These are phyloP conservation scores for Posidonia australis DNA, from an alignment of 106 monocot species.

Conservation along the genomic window DNA sequence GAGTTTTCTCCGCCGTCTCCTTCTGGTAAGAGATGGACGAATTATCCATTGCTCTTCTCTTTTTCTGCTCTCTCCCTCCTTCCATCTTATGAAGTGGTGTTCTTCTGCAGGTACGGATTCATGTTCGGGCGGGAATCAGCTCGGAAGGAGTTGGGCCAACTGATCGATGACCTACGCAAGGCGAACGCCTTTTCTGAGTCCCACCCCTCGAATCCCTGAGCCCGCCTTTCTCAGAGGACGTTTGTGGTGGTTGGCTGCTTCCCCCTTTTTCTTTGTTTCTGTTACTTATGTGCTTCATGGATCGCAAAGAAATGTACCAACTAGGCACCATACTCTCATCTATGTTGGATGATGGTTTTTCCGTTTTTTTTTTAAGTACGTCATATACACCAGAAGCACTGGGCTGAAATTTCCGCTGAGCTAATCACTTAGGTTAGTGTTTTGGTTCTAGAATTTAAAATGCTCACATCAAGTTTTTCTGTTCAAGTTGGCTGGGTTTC, in stretches of 20 bases:
- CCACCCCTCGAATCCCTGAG: neutral
- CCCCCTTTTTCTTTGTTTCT: no score
- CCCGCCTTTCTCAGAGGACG: neutral
- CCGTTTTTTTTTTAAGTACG: no score
- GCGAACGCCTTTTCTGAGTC: constrained; percentile 3
- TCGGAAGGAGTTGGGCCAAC: constrained; percentile 58
- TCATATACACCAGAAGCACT: no score
- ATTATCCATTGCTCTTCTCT: neutral
- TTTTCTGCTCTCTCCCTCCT: neutral
- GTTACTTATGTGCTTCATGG: no score
- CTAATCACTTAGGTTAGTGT: no score
- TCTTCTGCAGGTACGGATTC: constrained; percentile 72
- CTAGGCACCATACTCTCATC: no score
- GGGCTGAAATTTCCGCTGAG: no score
- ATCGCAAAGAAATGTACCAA: no score
- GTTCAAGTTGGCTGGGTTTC: no score
- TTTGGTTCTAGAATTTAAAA: no score
- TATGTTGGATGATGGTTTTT: no score
- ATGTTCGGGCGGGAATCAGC: constrained; percentile 98
- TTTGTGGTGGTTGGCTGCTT: neutral
- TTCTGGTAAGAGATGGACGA: constrained; percentile 40
- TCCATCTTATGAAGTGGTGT: neutral
- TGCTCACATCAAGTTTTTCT: no score
- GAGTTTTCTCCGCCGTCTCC: constrained; percentile 88
- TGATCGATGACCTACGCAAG: constrained; percentile 67